A percentile compares a stretch with the other conserved stretches of the same genome.
These are phyloP conservation scores for Pyrus betulifolia DNA, from an alignment of 306 rosid species.

Conservation along the genomic window DNA sequence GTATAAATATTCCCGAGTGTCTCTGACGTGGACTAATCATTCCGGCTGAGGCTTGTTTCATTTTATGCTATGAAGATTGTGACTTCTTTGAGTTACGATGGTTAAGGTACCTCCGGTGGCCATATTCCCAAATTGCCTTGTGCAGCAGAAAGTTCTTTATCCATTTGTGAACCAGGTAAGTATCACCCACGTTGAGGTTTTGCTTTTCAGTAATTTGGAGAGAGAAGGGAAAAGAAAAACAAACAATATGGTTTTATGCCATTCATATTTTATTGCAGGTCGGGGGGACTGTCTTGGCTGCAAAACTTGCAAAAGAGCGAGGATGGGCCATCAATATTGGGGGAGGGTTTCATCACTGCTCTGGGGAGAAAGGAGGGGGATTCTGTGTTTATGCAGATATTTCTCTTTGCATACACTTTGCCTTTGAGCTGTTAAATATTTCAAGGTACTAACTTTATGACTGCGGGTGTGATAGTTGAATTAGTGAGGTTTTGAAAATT, in stretches of 20 bases:
- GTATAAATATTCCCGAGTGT: neutral
- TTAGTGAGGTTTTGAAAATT: conserved; percentile 14
- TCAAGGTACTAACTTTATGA: conserved; percentile 50
- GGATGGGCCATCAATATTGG: conserved; percentile 98
- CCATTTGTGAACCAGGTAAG: conserved; percentile 84
- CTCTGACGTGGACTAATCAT: neutral
- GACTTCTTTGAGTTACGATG: conserved; percentile 14
- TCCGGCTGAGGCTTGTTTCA: neutral
- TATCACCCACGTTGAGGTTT: neutral
- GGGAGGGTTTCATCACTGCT: conserved; percentile 97
- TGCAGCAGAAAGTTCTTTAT: conserved; percentile 63
- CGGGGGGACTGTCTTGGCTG: conserved; percentile 87
- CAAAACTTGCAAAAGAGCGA: conserved; percentile 81
- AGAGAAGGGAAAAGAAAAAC: neutral
- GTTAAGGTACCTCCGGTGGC: conserved; percentile 84
- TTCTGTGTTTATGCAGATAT: conserved; percentile 88
- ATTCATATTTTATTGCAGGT: conserved; percentile 39
- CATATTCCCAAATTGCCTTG: conserved; percentile 59
- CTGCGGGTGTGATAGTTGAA: neutral
- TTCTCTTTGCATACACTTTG: conserved; percentile 75
- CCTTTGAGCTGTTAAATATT: conserved; percentile 60
- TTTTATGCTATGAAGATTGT: neutral
- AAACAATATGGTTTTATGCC: neutral
- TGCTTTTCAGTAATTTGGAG: neutral
- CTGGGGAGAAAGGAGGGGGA: conserved; percentile 76